These are phyloP conservation scores for Plasmopara muralis DNA, from an alignment of 352 stramenopile genomes.

Conservation along the genomic window DNA sequence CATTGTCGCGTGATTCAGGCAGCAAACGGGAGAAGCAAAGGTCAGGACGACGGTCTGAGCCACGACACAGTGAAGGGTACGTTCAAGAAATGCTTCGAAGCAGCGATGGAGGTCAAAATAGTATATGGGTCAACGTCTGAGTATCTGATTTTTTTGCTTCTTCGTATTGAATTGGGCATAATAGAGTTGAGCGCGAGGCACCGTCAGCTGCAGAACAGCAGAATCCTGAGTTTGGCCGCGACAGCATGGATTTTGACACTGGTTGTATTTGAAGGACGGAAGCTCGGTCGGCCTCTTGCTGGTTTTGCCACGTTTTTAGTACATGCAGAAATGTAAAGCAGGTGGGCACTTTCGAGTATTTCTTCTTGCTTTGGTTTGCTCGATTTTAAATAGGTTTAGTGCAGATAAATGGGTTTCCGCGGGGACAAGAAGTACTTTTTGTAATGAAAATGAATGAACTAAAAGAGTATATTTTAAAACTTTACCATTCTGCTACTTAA, in stretches of 20 bases:
- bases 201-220: slow-evolving; percentile 22
- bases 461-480: slow-evolving; percentile 31
- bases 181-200: slow-evolving; percentile 25
- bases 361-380: slow-evolving; percentile 12
- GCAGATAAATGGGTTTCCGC: slow-evolving; percentile 21
- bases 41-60: slow-evolving; percentile 26
- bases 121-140: slow-evolving; percentile 16
- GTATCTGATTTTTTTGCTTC: slow-evolving; percentile 23
- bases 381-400: slow-evolving; percentile 30
- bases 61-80: slow-evolving; percentile 31
- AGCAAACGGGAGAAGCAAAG: slow-evolving; percentile 30
- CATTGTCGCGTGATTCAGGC: slow-evolving; percentile 17
- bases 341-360: slow-evolving; percentile 17
- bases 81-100: slow-evolving; percentile 31
- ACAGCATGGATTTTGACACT: slow-evolving; percentile 35
- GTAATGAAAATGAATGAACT: slow-evolving; percentile 31
- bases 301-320: neutral
- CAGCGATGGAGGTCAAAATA: slow-evolving; percentile 13
- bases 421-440: slow-evolving; percentile 28
- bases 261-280: slow-evolving; percentile 29
- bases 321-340: slow-evolving; percentile 24
- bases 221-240: slow-evolving; percentile 24
- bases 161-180: slow-evolving; percentile 20
- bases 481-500: too few relatives aligned
- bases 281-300: slow-evolving; percentile 2